Conservation (phyloP, 371 early-diverging fungal species). For the Lichtheimia ramosa region DNA sequence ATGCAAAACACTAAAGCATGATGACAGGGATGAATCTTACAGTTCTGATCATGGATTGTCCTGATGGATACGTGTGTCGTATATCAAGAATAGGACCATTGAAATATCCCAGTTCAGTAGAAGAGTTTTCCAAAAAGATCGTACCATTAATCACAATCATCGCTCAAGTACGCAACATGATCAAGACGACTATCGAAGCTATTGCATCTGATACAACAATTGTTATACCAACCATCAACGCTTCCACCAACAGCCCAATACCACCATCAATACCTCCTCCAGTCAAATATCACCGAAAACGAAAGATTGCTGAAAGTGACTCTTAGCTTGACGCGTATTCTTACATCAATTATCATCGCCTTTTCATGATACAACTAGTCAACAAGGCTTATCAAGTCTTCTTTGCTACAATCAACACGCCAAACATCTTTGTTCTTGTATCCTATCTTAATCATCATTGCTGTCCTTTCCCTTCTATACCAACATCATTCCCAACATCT, state of each 20-base stretch:
- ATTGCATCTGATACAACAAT: background rate
- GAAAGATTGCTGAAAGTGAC: too few species aligned
- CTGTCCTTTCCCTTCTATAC: too few species aligned
- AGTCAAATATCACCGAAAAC: too few species aligned
- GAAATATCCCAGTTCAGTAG: background rate
- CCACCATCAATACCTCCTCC: background rate
- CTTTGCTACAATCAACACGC: too few species aligned
- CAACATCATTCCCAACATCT: too few species aligned
- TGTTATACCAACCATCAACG: background rate
- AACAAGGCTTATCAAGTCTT: too few species aligned
- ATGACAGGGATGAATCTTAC: background rate
- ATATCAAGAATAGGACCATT: background rate
- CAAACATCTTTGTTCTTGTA: too few species aligned
- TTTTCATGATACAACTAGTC: too few species aligned
- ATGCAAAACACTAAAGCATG: too few species aligned
- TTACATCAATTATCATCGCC: too few species aligned
- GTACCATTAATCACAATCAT: background rate
- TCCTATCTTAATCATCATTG: too few species aligned
- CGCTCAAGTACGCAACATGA: background rate
- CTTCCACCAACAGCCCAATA: background rate
- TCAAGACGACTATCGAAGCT: background rate
- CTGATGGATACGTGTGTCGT: background rate
- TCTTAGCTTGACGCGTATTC: too few species aligned
- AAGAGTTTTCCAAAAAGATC: constrained; percentile 2
- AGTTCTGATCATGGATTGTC: background rate